These are phyloP conservation scores for Calocybe indica DNA, from an alignment of 768 basidiomycete species.

Conservation along the genomic window DNA sequence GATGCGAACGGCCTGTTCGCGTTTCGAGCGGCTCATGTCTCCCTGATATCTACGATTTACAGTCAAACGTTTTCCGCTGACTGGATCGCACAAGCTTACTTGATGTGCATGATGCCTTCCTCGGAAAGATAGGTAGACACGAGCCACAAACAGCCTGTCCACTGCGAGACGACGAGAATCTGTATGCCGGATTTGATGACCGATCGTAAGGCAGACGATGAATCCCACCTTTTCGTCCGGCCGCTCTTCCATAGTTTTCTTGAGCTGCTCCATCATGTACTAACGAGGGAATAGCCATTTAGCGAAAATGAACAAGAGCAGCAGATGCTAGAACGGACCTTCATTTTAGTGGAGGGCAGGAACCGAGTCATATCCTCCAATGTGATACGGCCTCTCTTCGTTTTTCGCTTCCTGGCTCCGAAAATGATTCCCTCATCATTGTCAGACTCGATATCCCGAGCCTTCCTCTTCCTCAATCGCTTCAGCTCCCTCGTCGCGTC, in stretches of 20 bases:
- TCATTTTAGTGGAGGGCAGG: slow-evolving; percentile 72
- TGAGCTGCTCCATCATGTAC: slow-evolving; percentile 57
- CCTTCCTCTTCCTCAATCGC: slow-evolving; percentile 30
- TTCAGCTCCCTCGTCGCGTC: slow-evolving; percentile 32
- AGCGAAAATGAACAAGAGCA: neutral
- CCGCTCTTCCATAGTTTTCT: slow-evolving; percentile 34
- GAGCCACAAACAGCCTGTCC: slow-evolving; percentile 59
- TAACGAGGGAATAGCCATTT: slow-evolving; percentile 12
- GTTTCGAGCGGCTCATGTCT: slow-evolving; percentile 45
- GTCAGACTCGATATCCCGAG: slow-evolving; percentile 38
- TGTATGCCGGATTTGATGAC: slow-evolving; percentile 15
- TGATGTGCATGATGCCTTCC: slow-evolving; percentile 46
- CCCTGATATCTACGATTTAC: slow-evolving; percentile 45
- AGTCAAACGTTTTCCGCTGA: neutral
- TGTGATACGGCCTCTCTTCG: slow-evolving; percentile 14
- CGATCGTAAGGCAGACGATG: neutral
- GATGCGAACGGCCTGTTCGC: slow-evolving; percentile 46
- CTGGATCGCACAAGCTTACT: slow-evolving; percentile 25
- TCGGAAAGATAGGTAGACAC: slow-evolving; percentile 58
- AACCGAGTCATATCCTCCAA: slow-evolving; percentile 41
- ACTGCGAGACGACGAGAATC: slow-evolving; percentile 66
- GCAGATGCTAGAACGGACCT: slow-evolving; percentile 28
- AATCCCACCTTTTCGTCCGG: slow-evolving; percentile 55
- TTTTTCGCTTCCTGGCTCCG: slow-evolving; percentile 17
- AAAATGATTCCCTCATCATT: slow-evolving; percentile 39